phyloP scores from a whole-genome alignment of 345 rosid species.

The Abelmoschus esculentus region DNA sequence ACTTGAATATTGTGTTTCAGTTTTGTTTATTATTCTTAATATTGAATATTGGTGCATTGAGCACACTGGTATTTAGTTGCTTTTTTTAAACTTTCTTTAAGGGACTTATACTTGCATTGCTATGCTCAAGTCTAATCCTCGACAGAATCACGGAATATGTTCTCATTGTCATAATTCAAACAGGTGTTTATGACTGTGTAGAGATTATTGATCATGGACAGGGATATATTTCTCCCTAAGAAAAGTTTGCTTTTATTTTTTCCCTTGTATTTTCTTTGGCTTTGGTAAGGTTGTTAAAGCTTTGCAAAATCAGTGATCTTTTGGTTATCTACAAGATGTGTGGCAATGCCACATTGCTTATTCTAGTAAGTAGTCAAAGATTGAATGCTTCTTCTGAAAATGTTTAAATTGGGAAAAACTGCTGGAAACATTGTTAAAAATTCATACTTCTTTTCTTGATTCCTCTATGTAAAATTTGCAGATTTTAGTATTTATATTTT shows the following conservation, averaged over 20 bases:
- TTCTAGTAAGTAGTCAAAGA: no score
- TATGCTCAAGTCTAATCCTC: no score
- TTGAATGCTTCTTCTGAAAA: no score
- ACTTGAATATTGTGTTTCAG: background rate
- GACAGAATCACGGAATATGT: no score
- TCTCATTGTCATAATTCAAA: no score
- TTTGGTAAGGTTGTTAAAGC: background rate
- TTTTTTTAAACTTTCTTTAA: no score
- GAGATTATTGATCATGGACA: background rate
- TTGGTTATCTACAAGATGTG: background rate
- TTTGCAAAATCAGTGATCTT: background rate
- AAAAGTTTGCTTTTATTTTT: background rate
- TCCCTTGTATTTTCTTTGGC: background rate
- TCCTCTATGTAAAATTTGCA: background rate
- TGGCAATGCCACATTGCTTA: background rate
- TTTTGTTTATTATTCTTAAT: background rate
- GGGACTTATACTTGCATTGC: no score
- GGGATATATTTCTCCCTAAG: background rate
- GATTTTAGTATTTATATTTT: background rate
- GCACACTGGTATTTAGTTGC: no score
- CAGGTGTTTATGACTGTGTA: background rate
- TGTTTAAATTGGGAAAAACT: no score
- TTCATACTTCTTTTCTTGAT: background rate
- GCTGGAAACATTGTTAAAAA: background rate
- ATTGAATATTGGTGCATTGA: no score